Evolutionary conservation across 129 eudicot species (phyloP), one percentile per base, ranked within the genome.

Genomic region (Kitagawia praeruptora): DNA sequence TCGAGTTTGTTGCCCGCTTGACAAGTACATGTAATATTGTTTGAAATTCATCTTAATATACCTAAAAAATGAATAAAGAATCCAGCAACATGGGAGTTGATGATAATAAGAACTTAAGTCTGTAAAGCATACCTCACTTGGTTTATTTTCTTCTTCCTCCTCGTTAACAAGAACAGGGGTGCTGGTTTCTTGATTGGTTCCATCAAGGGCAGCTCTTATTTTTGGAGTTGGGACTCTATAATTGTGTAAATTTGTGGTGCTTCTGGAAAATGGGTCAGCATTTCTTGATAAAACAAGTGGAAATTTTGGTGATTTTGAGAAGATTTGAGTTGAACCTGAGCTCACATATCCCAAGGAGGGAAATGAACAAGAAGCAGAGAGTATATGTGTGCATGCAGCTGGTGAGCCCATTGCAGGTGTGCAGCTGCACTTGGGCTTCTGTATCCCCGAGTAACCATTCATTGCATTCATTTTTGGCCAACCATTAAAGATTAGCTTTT

Each of bases 141-240:
- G 86, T 21, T 38, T 70, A 34, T 38, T 13, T 38, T 81, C 74
- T 75, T 79, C 63, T 79, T 69, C 85, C 49, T 83, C 82, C 47
- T 76, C 84, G 37, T 34, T 34, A 80, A 82, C 70, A 77, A 82
- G 46, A 47, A 84, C 61, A 73, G 87, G 71, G 40, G 63, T 70
- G 76, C 84, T 74, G 75, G 85, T 19, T 14, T 40, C 79, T 53
- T 74, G 83, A 77, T 31, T 44, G 44, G 75, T 75, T 31, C 78
- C 90, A 79, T 87, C 90, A 76, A 85, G 80, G 53, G 85, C 53
- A 56, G 89, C 90, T 89, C 86, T 89, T 76, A 75, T 69, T 40
- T 47, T 64, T 42, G 61, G 42, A 40, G 38, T 2, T 27, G 84
- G 67, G 21, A 78, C 61, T 82, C 47, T 84, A 34, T 79, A 82